Evolutionary conservation across 768 basidiomycete genomes (phyloP).

Genomic region (Trametes villosa): DNA sequence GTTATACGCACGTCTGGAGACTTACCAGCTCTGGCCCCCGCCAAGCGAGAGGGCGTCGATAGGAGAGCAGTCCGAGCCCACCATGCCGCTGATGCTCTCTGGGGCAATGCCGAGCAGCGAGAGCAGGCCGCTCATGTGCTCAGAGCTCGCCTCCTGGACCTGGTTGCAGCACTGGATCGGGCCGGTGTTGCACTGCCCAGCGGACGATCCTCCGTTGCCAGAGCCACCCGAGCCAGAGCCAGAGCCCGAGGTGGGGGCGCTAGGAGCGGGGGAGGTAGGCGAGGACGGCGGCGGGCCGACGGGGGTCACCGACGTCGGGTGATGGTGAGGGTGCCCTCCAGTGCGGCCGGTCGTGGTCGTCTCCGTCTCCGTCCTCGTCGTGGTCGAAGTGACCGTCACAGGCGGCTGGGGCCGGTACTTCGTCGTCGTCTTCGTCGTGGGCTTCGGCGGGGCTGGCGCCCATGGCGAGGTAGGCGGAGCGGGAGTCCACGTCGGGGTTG

Average conservation of each 20-base stretch:
- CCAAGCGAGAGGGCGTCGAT: conserved; percentile 25
- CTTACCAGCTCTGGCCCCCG: conserved; percentile 27
- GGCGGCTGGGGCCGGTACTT: conserved; percentile 5
- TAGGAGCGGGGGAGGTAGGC: neutral
- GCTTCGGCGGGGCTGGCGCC: no score
- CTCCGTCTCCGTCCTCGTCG: conserved; percentile 2
- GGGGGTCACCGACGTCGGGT: neutral
- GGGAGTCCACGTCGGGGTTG: neutral
- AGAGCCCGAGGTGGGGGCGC: neutral
- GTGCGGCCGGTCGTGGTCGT: neutral
- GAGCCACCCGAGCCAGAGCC: neutral
- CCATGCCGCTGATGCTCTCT: conserved; percentile 16
- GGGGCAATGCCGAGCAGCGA: conserved; percentile 22
- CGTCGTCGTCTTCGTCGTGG: conserved; percentile 1
- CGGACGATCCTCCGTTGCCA: neutral
- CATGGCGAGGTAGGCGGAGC: neutral
- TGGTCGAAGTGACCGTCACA: conserved; percentile 5
- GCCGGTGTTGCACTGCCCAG: conserved; percentile 36
- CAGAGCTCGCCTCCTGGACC: conserved; percentile 26
- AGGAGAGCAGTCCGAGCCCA: conserved; percentile 24
- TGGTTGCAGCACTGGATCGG: conserved; percentile 37
- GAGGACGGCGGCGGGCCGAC: neutral
- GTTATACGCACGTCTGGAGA: neutral
- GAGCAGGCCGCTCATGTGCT: conserved; percentile 22
- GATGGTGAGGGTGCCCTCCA: conserved; percentile 1